These are phyloP conservation scores for Wallacemonas sp. DNA, from an alignment of 208 protist species.

Conservation along the genomic window DNA sequence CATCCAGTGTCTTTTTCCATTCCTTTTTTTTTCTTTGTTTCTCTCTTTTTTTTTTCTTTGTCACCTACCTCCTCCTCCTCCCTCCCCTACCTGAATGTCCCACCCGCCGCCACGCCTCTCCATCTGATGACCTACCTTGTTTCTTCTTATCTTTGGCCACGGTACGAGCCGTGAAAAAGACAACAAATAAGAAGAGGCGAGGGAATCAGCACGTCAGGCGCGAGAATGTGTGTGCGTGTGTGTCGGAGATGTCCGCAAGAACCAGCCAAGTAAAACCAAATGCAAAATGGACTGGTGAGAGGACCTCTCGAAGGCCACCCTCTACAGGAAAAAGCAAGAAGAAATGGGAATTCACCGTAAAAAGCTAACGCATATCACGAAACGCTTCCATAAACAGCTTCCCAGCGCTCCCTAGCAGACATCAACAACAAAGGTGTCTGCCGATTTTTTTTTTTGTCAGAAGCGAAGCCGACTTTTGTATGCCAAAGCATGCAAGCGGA, in stretches of 20 bases:
- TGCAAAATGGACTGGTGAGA: neutral
- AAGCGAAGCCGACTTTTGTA: neutral
- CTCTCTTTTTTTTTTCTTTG: conserved; percentile 14
- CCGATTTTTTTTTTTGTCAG: conserved; percentile 14
- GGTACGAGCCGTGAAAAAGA: too few species aligned
- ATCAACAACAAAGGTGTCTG: conserved; percentile 5
- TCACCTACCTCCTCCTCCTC: neutral
- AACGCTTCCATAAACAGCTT: conserved; percentile 27
- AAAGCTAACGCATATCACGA: neutral
- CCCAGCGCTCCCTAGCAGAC: conserved; percentile 22
- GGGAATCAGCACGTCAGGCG: too few species aligned
- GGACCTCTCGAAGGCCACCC: neutral
- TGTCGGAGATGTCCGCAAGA: too few species aligned
- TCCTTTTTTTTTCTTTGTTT: conserved; percentile 8
- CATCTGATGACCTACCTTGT: too few species aligned
- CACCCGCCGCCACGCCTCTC: too few species aligned
- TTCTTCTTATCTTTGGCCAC: too few species aligned
- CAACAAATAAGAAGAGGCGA: too few species aligned
- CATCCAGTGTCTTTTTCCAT: conserved; percentile 15
- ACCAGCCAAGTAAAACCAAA: too few species aligned
- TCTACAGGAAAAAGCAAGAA: conserved; percentile 19
- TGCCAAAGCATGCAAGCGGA: neutral
- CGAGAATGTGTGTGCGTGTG: too few species aligned
- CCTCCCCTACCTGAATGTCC: conserved; percentile 12
- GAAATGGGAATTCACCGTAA: conserved; percentile 13